Evolutionary conservation across 768 basidiomycete species (phyloP), one percentile per base, ranked within the genome.

Genomic region (Lyophyllum shimeji): DNA sequence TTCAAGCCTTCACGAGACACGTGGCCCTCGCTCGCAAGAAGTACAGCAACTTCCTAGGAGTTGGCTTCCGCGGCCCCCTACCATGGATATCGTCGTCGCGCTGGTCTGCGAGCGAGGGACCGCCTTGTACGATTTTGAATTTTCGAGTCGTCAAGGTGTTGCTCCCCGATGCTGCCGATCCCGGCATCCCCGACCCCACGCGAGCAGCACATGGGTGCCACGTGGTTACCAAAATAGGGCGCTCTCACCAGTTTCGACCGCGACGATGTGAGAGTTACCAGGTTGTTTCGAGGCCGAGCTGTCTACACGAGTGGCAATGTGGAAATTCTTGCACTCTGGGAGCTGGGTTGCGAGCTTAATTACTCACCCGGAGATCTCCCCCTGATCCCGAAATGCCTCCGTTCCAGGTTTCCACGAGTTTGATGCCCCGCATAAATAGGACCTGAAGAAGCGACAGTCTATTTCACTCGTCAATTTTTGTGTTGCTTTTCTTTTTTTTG

Each of bases 321-420:
- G 52, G 40, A 54, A 53, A 18, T 44, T 48, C 43, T 57, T 60
- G 27, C 42, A 39, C 52, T 52, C 24, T 52, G 53, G 46, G 50
- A 51, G 48, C 55, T 50, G 46, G 50, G 57, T 56, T 45, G 46
- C 56, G 50, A 60, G 58, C 56, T 1, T 25, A 58, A 50, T 66
- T 60, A 69, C 68, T 64, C 66, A 66, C 62, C 65, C 73, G 74
- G 72, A 73, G 73, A 75, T 74, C 68, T 40, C 63, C 65, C 69
- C 69, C 65, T 69, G 69, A 61, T 62, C 66, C 75, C 73, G 72
- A 72, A 73, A 74, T 69, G 71, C 70, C 66, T 63, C 71, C 71
- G 71, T 60, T 56, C 8, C 60, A 63, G 29, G 58, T 74, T 74
- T 72, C 71, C 74, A 75, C 72, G 72, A 71, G 40, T 60, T 49